Base-by-base conservation (phyloP, 1,284 basidiomycete species). In the Mycena sp. region DNA sequence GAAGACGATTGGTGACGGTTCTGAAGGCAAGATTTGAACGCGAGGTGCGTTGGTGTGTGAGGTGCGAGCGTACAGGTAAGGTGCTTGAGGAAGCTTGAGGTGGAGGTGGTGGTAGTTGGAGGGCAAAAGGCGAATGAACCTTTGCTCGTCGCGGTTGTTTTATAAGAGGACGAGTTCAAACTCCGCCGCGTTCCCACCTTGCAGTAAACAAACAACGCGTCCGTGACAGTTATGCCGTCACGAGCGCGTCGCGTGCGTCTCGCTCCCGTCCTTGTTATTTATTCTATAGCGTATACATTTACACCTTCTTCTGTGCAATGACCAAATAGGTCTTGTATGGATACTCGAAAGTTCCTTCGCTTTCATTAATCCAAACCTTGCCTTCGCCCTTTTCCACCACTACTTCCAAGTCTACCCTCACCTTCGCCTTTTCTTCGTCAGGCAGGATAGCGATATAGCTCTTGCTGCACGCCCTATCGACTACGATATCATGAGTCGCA, bases 381-480 rank as follows among this genome's bases (percentile, higher is more conserved):
- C 75, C 79, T 11, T 78, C 74, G n/a, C 80, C 81, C 44, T 69
- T 70, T 37, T 76, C 70, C 2, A 91, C 67, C 51, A 92, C 86
- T 2, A 70, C 79, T 43, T 77, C 76, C 43, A 91, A 72, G 44
- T 83, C 81, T 16, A 79, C 69, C 21, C 74, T 71, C n/a, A 91
- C 81, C 44, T 79, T 77, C 19, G 74, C 72, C 73, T 85, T 88
- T 63, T 87, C 83, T 1, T 85, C 82, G 0, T 82, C 80, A 1
- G 83, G 76, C 21, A 91, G 78, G 12, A 90, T 70, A 0, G 87
- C 79, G 40, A 92, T 86, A 71, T 92, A 93, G 71, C 91, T 92
- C 78, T 92, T 93, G 78, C 86, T 92, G 56, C 76, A 78, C 0
- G 86, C 89, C 52, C 92, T 80, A 58, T 90, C 78, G n/a, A 87